Conservation (phyloP, 768 basidiomycete species). For the Amanita polypyramis region DNA sequence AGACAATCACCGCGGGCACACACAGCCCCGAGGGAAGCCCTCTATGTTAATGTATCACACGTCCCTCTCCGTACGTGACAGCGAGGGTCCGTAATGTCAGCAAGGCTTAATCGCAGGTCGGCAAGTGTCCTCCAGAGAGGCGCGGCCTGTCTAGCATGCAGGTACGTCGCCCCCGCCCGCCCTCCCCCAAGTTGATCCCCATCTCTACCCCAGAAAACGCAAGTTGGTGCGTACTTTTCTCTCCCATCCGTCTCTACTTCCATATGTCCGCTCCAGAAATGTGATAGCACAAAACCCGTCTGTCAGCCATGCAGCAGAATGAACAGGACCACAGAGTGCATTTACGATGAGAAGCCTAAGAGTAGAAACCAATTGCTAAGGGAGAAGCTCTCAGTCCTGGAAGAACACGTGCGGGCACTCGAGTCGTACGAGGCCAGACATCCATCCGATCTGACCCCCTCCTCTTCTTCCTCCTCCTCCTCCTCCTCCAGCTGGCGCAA, state of each 20-base stretch:
- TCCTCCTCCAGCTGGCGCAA: neutral
- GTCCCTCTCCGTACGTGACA: neutral
- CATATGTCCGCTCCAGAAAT: constrained; percentile 33
- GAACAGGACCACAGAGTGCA: constrained; percentile 39
- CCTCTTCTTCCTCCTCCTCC: neutral
- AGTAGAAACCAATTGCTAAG: constrained; percentile 48
- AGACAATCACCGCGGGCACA: constrained; percentile 6
- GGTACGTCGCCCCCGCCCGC: constrained; percentile 20
- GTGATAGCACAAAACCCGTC: constrained; percentile 45
- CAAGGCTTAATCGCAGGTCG: constrained; percentile 5
- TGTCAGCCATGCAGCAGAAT: constrained; percentile 48
- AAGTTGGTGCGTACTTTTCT: constrained; percentile 27
- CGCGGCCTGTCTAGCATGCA: constrained; percentile 32
- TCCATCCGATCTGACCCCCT: neutral
- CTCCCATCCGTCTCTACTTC: neutral
- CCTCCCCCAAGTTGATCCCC: neutral
- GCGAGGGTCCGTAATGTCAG: constrained; percentile 5
- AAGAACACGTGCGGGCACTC: constrained; percentile 42
- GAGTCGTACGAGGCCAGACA: constrained; percentile 23
- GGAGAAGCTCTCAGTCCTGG: constrained; percentile 43
- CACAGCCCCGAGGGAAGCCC: neutral
- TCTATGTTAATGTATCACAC: constrained; percentile 6
- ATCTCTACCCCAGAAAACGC: constrained; percentile 22
- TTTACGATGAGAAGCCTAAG: constrained; percentile 52
- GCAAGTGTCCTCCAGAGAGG: constrained; percentile 24